Conservation (phyloP, 2,329 filamentous ascomycete genomes). For the Monosporascus sp. region DNA sequence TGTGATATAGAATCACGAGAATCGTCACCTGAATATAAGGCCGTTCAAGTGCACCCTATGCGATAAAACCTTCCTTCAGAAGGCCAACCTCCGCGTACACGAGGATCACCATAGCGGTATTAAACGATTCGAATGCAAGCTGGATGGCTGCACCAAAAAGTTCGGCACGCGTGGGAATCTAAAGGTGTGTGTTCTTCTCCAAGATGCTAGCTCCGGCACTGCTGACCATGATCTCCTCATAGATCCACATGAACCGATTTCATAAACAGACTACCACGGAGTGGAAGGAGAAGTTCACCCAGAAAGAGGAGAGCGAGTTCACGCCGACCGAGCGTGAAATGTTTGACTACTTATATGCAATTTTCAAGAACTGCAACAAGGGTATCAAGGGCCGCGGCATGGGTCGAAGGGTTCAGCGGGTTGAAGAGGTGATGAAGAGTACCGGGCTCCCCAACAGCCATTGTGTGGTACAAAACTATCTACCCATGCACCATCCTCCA, state of each 20-base stretch:
- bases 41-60: conserved; percentile 78
- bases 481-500: conserved; percentile 23
- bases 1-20: conserved; percentile 65
- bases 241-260: conserved; percentile 81
- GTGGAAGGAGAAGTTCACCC: conserved; percentile 66
- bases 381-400: conserved; percentile 95
- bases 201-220: not conserved
- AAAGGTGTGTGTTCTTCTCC: conserved; percentile 53
- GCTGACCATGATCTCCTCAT: not conserved
- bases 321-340: conserved; percentile 65
- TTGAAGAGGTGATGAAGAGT: conserved; percentile 16
- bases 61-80: conserved; percentile 76
- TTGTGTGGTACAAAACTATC: conserved; percentile 10
- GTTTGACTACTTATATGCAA: conserved; percentile 73
- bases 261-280: conserved; percentile 68
- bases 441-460: conserved; percentile 16
- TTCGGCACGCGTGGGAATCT: conserved; percentile 90
- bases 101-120: conserved; percentile 71
- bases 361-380: conserved; percentile 99
- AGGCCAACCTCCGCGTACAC: conserved; percentile 69
- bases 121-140: conserved; percentile 74
- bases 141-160: conserved; percentile 79
- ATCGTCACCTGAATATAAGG: conserved; percentile 80
- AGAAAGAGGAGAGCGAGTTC: conserved; percentile 58
- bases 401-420: conserved; percentile 58